Evolutionary conservation across 345 rosid species (phyloP), one percentile per base, ranked within the genome.

Genomic region (Nephelium lappaceum): DNA sequence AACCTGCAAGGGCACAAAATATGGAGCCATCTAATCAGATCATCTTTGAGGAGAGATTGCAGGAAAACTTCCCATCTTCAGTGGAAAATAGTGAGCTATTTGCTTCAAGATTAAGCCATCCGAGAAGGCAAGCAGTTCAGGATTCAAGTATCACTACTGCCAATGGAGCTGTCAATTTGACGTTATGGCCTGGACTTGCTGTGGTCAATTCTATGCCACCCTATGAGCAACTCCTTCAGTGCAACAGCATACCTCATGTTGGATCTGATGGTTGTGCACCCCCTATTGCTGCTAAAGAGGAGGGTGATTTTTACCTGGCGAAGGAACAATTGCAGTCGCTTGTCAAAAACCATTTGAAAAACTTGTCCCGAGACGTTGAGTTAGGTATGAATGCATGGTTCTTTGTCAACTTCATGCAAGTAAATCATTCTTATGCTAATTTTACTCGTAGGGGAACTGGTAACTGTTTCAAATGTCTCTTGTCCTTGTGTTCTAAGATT

Each of bases 251-350:
- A 79, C 80, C 89, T 43, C 86, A 83, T 81, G 69, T 85, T 67
- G 79, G 76, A 61, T 79, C 84, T 65, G 89, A 72, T 74, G 81
- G 78, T 69, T 68, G 73, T 71, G 77, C 64, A 55, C 38, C 87
- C 55, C 83, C 85, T 43, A 73, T 41, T 72, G 73, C 78, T 31
- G 83, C 57, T 60, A 79, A 83, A 77, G 87, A 84, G 18, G 89
- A 87, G 55, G 65, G 79, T 74, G 82, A 86, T 74, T 75, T 79
- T 76, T 90, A 82, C 42, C 73, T 70, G 41, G 88, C 70, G 47
- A 90, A 86, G 86, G 98, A 91, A 76, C 89, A 86, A 70, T 82
- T 94, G 92, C 94, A 91, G 69, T 85, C 91, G 43, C 81, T 90
- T 89, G 93, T 96, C 71, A 82, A 76, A 86, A 84, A 69, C 72